Evolutionary conservation across 164 flowering plant species (phyloP), one percentile per base, ranked within the genome.

Genomic region (Magnolia changhungtana): DNA sequence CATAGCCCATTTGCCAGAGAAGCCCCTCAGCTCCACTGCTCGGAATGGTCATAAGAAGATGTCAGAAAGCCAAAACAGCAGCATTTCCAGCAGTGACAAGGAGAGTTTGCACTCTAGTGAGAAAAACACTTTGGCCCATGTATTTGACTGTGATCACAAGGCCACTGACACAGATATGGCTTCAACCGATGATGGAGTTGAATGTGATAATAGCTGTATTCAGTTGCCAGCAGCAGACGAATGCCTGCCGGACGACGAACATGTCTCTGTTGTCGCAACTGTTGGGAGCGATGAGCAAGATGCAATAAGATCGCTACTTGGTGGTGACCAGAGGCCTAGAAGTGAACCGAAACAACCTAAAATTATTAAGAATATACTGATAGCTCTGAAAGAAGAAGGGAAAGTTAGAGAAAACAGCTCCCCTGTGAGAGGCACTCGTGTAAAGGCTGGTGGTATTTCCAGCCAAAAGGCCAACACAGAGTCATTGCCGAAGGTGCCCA

Each of bases 11-110:
- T 81, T 91, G 20, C 91, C 88, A 45, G 91, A 84, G 63, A 94
- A 89, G 81, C 87, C 89, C 72, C 74, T 85, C 27, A 69, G 81
- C 31, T 71, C 82, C n/a, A 65, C 64, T 58, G 69, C 74, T 71
- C 86, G 84, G 58, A 85, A 82, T 65, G 79, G 76, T 76, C 83
- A 90, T 58, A 92, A 78, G 77, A 84, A 67, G 78, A 88, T 86
- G 92, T 89, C 85, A 78, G 93, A 89, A 79, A 94, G 97, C 86
- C 95, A 90, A 84, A 88, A 82, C 81, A 94, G 97, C 78, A 90
- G 83, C 80, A 86, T 96, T 76, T 90, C 98, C 66, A 81, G 88
- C 80, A 92, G 96, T 77, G 99, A 94, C 71, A 90, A 79, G 81
- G 97, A 91, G 31, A 90, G 95, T 82, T 81, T 91, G 51, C 80